A percentile compares a stretch with the other conserved stretches of the same genome.
Conservation (phyloP, 768 basidiomycete species). For the Boletus speciosus region DNA sequence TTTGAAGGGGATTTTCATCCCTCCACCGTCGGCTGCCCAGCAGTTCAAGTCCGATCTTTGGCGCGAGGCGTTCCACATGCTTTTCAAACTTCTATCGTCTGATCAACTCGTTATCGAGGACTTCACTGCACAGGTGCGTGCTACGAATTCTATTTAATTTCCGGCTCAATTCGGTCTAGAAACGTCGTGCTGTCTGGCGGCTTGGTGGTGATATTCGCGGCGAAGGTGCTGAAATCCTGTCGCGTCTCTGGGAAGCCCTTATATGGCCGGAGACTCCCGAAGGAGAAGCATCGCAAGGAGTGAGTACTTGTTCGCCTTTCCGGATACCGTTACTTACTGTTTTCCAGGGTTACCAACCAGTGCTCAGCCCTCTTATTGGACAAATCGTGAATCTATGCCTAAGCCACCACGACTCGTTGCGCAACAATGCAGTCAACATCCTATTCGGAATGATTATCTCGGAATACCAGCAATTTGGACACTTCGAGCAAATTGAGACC, state of each 20-base stretch:
- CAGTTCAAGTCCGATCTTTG: constrained; percentile 77
- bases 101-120: constrained; percentile 93
- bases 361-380: constrained; percentile 80
- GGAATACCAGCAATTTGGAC: constrained; percentile 78
- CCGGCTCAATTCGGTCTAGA: constrained; percentile 42
- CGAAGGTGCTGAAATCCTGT: constrained; percentile 78
- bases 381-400: constrained; percentile 89
- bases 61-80: constrained; percentile 76
- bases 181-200: constrained; percentile 93
- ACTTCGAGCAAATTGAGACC: constrained; percentile 88
- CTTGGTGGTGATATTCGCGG: constrained; percentile 95
- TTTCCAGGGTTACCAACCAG: constrained; percentile 75
- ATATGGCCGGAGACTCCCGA: constrained; percentile 68
- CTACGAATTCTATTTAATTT: not conserved
- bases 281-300: constrained; percentile 54
- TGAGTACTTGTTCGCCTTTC: constrained; percentile 35
- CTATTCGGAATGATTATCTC: constrained; percentile 95
- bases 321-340: not conserved
- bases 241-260: constrained; percentile 82
- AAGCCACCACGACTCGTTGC: constrained; percentile 90
- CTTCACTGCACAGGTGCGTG: constrained; percentile 81
- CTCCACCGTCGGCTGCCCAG: constrained; percentile 54
- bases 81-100: constrained; percentile 82
- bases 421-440: constrained; percentile 88
- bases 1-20: constrained; percentile 80